These are phyloP conservation scores for Colletotrichum limetticola DNA, from an alignment of 2,329 filamentous ascomycete species.

Conservation along the genomic window DNA sequence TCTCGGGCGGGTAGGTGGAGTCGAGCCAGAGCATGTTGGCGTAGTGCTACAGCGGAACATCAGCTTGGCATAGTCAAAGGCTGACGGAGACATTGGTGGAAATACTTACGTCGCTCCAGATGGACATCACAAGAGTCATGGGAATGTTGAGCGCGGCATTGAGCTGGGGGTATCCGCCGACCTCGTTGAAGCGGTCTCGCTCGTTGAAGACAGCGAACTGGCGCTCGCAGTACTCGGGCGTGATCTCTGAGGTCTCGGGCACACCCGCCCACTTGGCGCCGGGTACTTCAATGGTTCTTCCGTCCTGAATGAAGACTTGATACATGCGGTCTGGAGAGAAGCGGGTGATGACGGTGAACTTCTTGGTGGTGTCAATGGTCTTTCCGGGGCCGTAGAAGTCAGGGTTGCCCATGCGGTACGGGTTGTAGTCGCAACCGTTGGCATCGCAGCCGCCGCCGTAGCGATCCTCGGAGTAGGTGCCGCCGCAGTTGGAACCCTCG, in stretches of 20 bases:
- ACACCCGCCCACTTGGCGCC: conserved; percentile 44
- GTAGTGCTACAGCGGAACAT: conserved; percentile 50
- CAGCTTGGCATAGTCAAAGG: background rate
- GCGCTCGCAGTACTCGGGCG: conserved; percentile 62
- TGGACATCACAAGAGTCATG: conserved; percentile 71
- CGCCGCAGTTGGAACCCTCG: conserved; percentile 52
- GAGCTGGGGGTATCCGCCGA: conserved; percentile 67
- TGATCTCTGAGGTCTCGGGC: conserved; percentile 69
- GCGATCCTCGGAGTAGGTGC: conserved; percentile 58
- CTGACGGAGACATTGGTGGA: background rate
- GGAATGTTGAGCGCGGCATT: conserved; percentile 60
- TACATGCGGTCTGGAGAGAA: conserved; percentile 48
- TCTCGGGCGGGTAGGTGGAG: conserved; percentile 59
- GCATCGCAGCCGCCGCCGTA: conserved; percentile 71
- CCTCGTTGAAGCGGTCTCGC: conserved; percentile 57
- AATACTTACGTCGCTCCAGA: conserved; percentile 64
- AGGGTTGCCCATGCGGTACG: conserved; percentile 68
- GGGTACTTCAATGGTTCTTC: conserved; percentile 24
- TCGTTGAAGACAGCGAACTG: conserved; percentile 67
- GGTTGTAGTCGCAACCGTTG: conserved; percentile 74
- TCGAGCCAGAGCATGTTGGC: conserved; percentile 75
- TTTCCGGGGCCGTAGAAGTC: conserved; percentile 69
- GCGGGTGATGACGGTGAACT: conserved; percentile 72
- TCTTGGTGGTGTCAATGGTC: conserved; percentile 66
- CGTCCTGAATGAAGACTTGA: conserved; percentile 36